Percentiles rank a stretch among this genome's conserved stretches.
Conservation (phyloP, 1,284 basidiomycete genomes). For the Meira nashicola region DNA sequence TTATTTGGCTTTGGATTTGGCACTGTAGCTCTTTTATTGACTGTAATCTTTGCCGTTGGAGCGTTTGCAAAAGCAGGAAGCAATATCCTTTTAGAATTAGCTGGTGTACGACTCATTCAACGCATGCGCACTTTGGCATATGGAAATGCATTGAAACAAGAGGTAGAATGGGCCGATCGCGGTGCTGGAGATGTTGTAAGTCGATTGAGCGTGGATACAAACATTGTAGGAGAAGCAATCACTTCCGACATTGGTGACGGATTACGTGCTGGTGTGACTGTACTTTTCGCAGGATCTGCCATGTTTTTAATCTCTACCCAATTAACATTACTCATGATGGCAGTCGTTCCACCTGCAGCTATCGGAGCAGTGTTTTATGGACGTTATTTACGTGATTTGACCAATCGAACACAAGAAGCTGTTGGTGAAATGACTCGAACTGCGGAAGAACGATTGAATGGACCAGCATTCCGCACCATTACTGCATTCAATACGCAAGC, state of each 20-base stretch:
- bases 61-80: constrained; percentile 82
- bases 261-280: constrained; percentile 41
- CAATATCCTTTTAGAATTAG: constrained; percentile 75
- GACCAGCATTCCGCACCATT: constrained; percentile 75
- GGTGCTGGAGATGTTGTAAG: constrained; percentile 92
- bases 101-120: constrained; percentile 87
- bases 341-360: constrained; percentile 88
- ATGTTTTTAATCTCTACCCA: constrained; percentile 94
- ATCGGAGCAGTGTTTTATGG: constrained; percentile 95
- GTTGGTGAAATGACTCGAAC: constrained; percentile 84
- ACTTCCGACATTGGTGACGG: constrained; percentile 49
- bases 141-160: constrained; percentile 73
- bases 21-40: constrained; percentile 71
- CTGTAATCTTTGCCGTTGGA: constrained; percentile 78
- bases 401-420: constrained; percentile 86
- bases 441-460: constrained; percentile 82
- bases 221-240: constrained; percentile 87
- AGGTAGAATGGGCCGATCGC: constrained; percentile 71
- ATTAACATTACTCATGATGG: constrained; percentile 85
- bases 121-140: constrained; percentile 79
- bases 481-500: constrained; percentile 78
- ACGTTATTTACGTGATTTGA: constrained; percentile 84
- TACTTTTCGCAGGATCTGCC: constrained; percentile 66
- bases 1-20: constrained; percentile 63
- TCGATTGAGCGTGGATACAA: constrained; percentile 83